These are phyloP conservation scores for Aspergillus homomorphus DNA, from an alignment of 495 filamentous ascomycete genomes.

Conservation along the genomic window DNA sequence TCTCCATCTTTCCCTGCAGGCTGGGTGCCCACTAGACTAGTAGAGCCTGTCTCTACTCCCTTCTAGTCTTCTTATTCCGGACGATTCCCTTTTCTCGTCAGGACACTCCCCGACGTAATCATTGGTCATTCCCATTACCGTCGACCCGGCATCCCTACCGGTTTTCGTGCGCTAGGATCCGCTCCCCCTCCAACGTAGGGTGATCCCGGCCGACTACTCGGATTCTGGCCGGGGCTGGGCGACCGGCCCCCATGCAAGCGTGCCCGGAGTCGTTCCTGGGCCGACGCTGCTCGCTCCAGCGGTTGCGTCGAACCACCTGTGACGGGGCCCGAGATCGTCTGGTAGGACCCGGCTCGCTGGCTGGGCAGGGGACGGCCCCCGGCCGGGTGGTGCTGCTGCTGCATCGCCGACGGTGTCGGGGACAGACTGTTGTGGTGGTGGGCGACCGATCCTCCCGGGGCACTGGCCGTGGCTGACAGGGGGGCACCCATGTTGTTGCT, in stretches of 20 bases:
- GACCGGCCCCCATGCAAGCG: conserved; percentile 56
- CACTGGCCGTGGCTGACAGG: conserved; percentile 9
- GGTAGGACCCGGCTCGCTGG: conserved; percentile 70
- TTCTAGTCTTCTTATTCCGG: not conserved
- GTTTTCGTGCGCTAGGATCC: conserved; percentile 38
- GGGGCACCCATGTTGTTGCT: conserved; percentile 5
- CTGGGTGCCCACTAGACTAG: not conserved
- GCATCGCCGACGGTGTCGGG: conserved; percentile 15
- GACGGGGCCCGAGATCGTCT: conserved; percentile 34
- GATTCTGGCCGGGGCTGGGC: conserved; percentile 32
- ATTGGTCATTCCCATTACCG: conserved; percentile 11
- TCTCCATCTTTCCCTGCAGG: not conserved
- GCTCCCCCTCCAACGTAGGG: conserved; percentile 20
- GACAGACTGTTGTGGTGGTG: conserved; percentile 17
- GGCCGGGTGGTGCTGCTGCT: conserved; percentile 36
- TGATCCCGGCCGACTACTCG: conserved; percentile 15
- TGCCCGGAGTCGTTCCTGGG: conserved; percentile 67
- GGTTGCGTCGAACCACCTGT: conserved; percentile 30
- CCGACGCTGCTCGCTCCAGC: conserved; percentile 52
- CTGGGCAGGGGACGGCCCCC: conserved; percentile 61
- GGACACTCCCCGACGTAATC: conserved; percentile 3
- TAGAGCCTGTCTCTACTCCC: not conserved
- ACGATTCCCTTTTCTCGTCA: not conserved
- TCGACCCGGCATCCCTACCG: conserved; percentile 27
- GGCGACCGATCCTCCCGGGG: conserved; percentile 12